phyloP scores from a whole-genome alignment of 371 early-diverging fungal genomes.

The Fennellomyces sp. region DNA sequence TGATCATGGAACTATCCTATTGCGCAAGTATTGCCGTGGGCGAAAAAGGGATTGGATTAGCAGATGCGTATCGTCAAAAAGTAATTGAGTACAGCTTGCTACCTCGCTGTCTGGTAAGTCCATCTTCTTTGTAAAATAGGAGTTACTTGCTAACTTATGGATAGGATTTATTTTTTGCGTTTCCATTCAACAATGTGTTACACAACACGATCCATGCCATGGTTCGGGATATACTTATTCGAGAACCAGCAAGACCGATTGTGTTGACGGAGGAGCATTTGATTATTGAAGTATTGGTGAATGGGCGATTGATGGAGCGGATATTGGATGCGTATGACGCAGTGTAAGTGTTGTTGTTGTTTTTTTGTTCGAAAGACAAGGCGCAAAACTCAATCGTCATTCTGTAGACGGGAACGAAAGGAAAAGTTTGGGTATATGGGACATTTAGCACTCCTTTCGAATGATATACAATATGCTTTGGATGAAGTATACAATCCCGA shows the following conservation, averaged over 20 bases:
- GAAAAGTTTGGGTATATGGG: conserved; percentile 16
- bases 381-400: not conserved
- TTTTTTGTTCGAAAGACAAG: not conserved
- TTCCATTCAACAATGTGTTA: conserved; percentile 20
- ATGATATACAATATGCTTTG: conserved; percentile 10
- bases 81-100: conserved; percentile 3
- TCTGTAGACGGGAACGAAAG: not conserved
- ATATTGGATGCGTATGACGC: conserved; percentile 10
- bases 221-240: conserved; percentile 12
- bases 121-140: not conserved
- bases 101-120: conserved; percentile 18
- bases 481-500: not conserved
- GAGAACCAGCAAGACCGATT: not conserved
- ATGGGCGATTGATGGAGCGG: conserved; percentile 8
- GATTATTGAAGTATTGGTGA: conserved; percentile 11
- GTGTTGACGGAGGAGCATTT: not conserved
- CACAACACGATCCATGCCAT: conserved; percentile 18
- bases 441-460: conserved; percentile 19
- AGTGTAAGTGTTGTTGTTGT: conserved; percentile 4
- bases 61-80: not conserved
- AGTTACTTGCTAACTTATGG: not conserved
- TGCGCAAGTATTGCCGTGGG: conserved; percentile 6
- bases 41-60: not conserved
- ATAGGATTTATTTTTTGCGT: conserved; percentile 27
- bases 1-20: conserved; percentile 15